Base-by-base conservation (phyloP, 148 eudicot genomes). In the Chenopodium album region DNA sequence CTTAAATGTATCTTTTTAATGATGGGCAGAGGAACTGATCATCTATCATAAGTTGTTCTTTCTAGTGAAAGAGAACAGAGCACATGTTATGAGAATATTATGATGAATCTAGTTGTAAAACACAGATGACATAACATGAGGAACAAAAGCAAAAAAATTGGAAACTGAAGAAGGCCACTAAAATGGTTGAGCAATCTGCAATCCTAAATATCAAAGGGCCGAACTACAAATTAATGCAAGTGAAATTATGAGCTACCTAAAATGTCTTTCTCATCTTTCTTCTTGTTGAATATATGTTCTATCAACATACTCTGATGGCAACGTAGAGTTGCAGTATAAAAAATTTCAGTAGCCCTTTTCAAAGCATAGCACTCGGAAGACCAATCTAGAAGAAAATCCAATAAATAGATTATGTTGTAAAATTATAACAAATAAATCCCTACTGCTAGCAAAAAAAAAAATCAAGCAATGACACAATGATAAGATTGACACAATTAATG, bases 261-360 rank as follows among this genome's bases (percentile, higher is more conserved):
- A 46, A 71, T 32, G 41, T 23, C 70, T 50, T 37, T 66, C 66
- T 65, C 84, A 95, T 98, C 95, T 96, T 98, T 86, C 95, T 88
- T 87, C 94, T 96, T 80, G 98, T 94, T 20, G 98, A 98, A 84
- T 96, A 98, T 71, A 96, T 88, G 82, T 96, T 94, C 83, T 97
- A 86, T 94, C 99, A 88, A 94, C 90, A 88, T 96, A 95, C 80
- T 91, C 95, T 77, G 90, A 85, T 73, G 99, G 99, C 86, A 96
- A 87, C 66, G 99, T 81, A 92, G 86, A 69, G 97, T 96, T 75
- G 98, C 98, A 82, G 97, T 87, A 83, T 96, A 96, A 65, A 94
- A 94, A 86, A 96, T 89, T 89, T 96, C 98, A 81, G 94, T 87
- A 78, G 98, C 98, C 86, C 98, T 91, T 88, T 95, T 95, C 82